These are phyloP conservation scores for Cardamine occulta DNA, from an alignment of 345 rosid genomes.

Conservation along the genomic window DNA sequence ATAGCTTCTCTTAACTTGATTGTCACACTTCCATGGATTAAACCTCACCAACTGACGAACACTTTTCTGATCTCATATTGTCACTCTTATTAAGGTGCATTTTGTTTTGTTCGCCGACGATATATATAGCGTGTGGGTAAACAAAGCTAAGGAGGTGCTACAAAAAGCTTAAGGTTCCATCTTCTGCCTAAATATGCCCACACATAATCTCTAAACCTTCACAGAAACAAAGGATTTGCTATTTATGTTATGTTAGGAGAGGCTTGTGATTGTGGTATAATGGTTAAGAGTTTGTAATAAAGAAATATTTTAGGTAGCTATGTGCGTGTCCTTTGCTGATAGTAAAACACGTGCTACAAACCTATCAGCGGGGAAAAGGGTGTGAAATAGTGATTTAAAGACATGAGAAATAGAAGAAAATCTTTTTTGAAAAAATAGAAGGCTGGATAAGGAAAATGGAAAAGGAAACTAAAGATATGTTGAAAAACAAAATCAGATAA, in stretches of 20 bases:
- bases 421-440: too few relatives aligned
- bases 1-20: background rate
- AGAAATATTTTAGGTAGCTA: background rate
- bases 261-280: background rate
- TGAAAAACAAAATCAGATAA: too few relatives aligned
- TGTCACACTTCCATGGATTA: slow-evolving; percentile 10
- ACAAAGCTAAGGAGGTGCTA: slow-evolving; percentile 70
- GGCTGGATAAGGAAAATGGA: background rate
- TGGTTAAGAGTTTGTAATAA: slow-evolving; percentile 6
- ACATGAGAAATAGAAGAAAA: too few relatives aligned
- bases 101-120: slow-evolving; percentile 71
- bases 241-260: slow-evolving; percentile 12
- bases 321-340: too few relatives aligned
- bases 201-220: background rate
- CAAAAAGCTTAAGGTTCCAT: slow-evolving; percentile 69
- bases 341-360: too few relatives aligned
- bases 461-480: too few relatives aligned
- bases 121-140: slow-evolving; percentile 61
- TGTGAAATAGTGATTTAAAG: too few relatives aligned
- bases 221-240: slow-evolving; percentile 4
- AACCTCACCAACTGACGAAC: background rate
- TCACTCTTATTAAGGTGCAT: slow-evolving; percentile 63
- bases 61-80: slow-evolving; percentile 8
- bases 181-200: slow-evolving; percentile 34
- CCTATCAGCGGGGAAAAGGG: too few relatives aligned